Conservation (phyloP, 1,139 yeast species). For the Kodamaea alishanica region DNA sequence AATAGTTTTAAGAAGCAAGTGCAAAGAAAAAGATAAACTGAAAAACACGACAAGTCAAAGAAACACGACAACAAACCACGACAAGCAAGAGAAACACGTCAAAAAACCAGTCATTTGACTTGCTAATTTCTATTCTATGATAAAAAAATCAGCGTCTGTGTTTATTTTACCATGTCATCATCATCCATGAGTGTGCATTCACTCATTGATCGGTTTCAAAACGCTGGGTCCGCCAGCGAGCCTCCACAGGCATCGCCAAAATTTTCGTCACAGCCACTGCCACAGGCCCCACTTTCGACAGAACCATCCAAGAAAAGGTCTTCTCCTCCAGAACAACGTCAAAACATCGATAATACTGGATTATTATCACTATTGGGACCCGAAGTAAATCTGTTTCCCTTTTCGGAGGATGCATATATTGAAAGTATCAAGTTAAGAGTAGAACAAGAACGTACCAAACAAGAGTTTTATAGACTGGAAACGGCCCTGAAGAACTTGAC, state of each 20-base stretch:
- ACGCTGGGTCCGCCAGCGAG: constrained; percentile 1
- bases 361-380: constrained; percentile 49
- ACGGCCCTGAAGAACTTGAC: constrained; percentile 56
- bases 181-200: constrained; percentile 16
- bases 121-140: not conserved
- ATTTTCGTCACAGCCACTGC: constrained; percentile 1
- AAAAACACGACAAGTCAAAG: too few relatives aligned
- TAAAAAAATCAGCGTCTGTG: not conserved
- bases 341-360: constrained; percentile 14
- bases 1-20: too few relatives aligned
- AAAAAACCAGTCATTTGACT: too few relatives aligned
- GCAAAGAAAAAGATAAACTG: too few relatives aligned
- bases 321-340: constrained; percentile 3
- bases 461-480: constrained; percentile 71
- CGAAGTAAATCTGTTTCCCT: constrained; percentile 52
- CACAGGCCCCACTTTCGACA: not conserved
- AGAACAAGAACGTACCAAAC: constrained; percentile 83
- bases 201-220: constrained; percentile 14
- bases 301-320: constrained; percentile 4
- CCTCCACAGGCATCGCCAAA: constrained; percentile 1
- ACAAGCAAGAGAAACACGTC: too few relatives aligned
- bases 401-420: constrained; percentile 57
- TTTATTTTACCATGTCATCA: constrained; percentile 1
- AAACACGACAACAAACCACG: too few relatives aligned
- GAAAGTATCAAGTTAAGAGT: constrained; percentile 62